Evolutionary conservation across 225 moss, liverwort and hornwort species (phyloP).

Genomic region (Bryoerythrophyllum caledonicum): DNA sequence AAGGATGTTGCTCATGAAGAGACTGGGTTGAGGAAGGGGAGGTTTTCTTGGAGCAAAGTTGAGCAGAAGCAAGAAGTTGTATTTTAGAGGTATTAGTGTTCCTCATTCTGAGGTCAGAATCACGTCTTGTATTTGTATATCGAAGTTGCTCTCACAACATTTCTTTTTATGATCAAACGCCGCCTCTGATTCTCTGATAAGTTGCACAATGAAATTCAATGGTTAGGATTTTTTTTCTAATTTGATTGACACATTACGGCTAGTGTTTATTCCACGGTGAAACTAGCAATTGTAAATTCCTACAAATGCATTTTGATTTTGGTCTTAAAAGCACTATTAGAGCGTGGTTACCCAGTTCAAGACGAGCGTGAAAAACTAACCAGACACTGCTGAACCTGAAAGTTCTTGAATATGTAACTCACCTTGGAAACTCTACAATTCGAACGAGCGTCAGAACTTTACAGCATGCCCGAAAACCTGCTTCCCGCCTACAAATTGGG

Average conservation of each 20-base stretch:
- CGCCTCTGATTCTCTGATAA: not conserved
- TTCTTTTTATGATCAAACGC: not conserved
- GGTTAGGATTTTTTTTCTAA: not conserved
- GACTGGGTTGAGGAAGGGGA: not conserved
- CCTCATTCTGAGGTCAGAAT: not conserved
- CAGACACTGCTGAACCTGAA: slow-evolving; percentile 3
- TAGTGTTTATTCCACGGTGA: not conserved
- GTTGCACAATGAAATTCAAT: not conserved
- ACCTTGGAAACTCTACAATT: slow-evolving; percentile 18
- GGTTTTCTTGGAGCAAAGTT: slow-evolving; percentile 30
- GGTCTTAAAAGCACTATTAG: not conserved
- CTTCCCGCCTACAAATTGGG: not conserved
- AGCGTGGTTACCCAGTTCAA: not conserved
- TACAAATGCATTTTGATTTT: not conserved
- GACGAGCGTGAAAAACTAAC: not conserved
- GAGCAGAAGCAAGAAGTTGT: slow-evolving; percentile 48
- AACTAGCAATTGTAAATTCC: not conserved
- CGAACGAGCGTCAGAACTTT: slow-evolving; percentile 13
- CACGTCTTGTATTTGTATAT: slow-evolving; percentile 9
- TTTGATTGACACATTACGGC: not conserved
- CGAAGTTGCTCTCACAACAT: not conserved
- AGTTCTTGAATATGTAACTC: not conserved
- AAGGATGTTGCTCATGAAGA: slow-evolving; percentile 11
- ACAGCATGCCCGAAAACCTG: slow-evolving; percentile 12
- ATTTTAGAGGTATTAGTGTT: slow-evolving; percentile 22